Percentiles rank a stretch among this genome's conserved stretches.
These are phyloP conservation scores for Xanthoconium purpureum DNA, from an alignment of 768 basidiomycete genomes.

Conservation along the genomic window DNA sequence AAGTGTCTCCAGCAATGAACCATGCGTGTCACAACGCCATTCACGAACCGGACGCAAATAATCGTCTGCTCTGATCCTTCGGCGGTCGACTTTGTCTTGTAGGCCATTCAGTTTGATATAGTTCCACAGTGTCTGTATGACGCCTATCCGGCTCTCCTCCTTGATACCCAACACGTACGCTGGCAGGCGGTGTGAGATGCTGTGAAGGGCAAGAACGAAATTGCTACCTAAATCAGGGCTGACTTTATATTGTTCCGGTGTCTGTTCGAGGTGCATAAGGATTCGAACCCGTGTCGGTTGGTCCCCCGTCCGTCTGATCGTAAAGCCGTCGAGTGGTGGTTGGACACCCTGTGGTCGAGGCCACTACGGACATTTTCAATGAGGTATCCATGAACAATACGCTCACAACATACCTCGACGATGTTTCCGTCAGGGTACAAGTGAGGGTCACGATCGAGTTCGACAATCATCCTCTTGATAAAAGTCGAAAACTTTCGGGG, in stretches of 20 bases:
- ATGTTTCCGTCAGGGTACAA: constrained; percentile 84
- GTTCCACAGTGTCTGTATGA: constrained; percentile 85
- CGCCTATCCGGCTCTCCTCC: constrained; percentile 79
- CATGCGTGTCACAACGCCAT: background rate
- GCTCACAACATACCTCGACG: constrained; percentile 61
- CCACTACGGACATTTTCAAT: constrained; percentile 46
- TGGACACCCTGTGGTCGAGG: constrained; percentile 52
- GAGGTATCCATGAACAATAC: background rate
- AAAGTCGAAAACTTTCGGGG: constrained; percentile 82
- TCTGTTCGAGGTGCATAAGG: constrained; percentile 83
- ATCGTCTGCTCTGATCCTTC: constrained; percentile 67
- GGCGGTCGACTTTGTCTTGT: constrained; percentile 79
- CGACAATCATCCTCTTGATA: constrained; percentile 79
- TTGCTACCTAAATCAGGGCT: constrained; percentile 64
- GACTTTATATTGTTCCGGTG: constrained; percentile 82
- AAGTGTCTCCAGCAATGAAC: background rate
- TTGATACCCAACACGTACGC: constrained; percentile 71
- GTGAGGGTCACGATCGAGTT: constrained; percentile 80
- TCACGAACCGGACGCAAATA: constrained; percentile 56
- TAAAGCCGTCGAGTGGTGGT: constrained; percentile 80
- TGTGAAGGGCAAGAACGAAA: background rate
- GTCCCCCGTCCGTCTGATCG: constrained; percentile 79
- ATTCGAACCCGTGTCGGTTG: constrained; percentile 72
- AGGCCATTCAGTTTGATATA: constrained; percentile 83
- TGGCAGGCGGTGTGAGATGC: constrained; percentile 23